Evolutionary conservation across 495 filamentous ascomycete genomes (phyloP), one percentile per base, ranked within the genome.

Genomic region (Penicillium crystallinum): DNA sequence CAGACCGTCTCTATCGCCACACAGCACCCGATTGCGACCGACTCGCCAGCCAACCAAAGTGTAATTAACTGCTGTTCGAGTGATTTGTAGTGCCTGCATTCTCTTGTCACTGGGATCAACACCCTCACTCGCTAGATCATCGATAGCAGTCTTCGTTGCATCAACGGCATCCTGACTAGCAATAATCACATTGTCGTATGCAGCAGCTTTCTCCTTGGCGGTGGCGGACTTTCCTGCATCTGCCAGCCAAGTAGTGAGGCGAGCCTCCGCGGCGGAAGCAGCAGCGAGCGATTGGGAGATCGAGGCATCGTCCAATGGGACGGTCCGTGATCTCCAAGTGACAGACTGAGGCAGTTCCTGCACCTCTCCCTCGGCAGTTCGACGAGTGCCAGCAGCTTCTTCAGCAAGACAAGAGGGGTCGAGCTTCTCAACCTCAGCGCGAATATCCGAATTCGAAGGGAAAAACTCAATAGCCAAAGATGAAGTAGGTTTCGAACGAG

Each of bases 161-260:
- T 99, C 95, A 10, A 90, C 90, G 1, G 89, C 90, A 64, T 99
- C 95, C 72, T 97, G 95, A 61, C 89, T 92, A 12, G 91, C 83
- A 52, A 85, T 87, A 35, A 99, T 83, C 21, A 96, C 83, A 53
- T 87, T 88, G 57, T 99, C 95, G 62, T 96, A 99, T 2, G 90
- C 91, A 5, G 87, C 86, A 12, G 90, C 82, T 58, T 80, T 80
- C 23, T 82, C 80, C 57, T 76, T 79, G 1, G 73, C 52, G 2
- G 71, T 68, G 21, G 66, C 69, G 18, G 76, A 72, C 30, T 64
- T 62, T 10, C 75, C 70, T 9, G 56, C 47, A 6, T 62, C 64
- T 6, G 56, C 53, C 69, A 81, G 53, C 64, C 72, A 75, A 36
- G 70, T 62, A 11, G 69, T 54, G n/a, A 81, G 73, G 35, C 79